Conservation (phyloP, 495 filamentous ascomycete species). For the Mytilinidion resinicola region DNA sequence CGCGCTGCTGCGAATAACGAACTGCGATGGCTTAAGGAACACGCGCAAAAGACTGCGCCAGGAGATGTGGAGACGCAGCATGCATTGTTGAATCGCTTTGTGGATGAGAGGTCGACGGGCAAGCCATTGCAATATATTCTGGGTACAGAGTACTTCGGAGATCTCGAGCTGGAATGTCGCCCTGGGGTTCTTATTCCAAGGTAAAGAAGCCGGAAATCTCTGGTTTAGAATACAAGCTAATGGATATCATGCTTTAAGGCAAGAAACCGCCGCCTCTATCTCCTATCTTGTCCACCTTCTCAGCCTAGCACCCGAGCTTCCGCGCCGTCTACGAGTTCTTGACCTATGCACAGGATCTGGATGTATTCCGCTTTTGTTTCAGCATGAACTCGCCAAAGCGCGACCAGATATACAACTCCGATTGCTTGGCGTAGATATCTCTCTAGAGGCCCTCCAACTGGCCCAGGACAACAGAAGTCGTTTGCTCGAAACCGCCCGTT, state of each 20-base stretch:
- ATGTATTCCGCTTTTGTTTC: slow-evolving; percentile 75
- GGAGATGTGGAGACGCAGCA: slow-evolving; percentile 8
- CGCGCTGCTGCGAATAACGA: slow-evolving; percentile 65
- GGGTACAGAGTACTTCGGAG: slow-evolving; percentile 81
- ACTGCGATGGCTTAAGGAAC: slow-evolving; percentile 77
- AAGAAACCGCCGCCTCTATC: slow-evolving; percentile 36
- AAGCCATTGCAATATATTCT: slow-evolving; percentile 85
- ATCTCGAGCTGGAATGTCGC: slow-evolving; percentile 68
- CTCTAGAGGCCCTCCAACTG: slow-evolving; percentile 52
- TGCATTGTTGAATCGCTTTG: slow-evolving; percentile 31
- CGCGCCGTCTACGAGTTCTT: slow-evolving; percentile 50
- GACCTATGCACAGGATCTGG: slow-evolving; percentile 90
- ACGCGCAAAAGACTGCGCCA: slow-evolving; percentile 37
- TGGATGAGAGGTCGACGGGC: slow-evolving; percentile 53
- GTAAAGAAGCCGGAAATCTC: slow-evolving; percentile 34
- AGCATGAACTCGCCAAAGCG: slow-evolving; percentile 44
- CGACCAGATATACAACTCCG: slow-evolving; percentile 20
- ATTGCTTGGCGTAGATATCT: slow-evolving; percentile 54
- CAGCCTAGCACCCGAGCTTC: background rate
- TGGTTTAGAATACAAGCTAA: background rate
- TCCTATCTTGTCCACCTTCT: slow-evolving; percentile 23
- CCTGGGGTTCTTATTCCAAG: slow-evolving; percentile 80
- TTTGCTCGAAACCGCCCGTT: background rate
- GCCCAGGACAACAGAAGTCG: slow-evolving; percentile 36
- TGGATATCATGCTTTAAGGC: slow-evolving; percentile 16